phyloP scores from a whole-genome alignment of 73 alveolate species.

The Halteria grandinella region DNA sequence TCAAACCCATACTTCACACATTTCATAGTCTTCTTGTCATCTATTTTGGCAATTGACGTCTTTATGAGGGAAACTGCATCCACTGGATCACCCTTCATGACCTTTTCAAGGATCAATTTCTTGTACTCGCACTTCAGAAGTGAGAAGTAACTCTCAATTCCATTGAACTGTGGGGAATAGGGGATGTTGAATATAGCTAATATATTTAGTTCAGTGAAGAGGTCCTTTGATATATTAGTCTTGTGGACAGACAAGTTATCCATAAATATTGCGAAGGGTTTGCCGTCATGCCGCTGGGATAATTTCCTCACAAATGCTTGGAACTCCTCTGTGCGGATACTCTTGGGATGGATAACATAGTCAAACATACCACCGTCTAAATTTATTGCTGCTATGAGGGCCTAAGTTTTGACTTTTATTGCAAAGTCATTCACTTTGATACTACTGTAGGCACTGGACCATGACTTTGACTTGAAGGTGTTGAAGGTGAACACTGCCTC shows the following conservation, averaged over 20 bases:
- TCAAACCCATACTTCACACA: background rate
- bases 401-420: background rate
- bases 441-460: background rate
- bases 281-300: background rate
- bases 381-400: slow-evolving; percentile 7
- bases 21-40: background rate
- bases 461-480: background rate
- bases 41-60: background rate
- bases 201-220: background rate
- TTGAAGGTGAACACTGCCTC: slow-evolving; percentile 14
- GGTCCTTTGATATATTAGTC: background rate
- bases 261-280: background rate
- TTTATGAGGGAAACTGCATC: background rate
- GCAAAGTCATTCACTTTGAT: background rate
- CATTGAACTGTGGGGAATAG: slow-evolving; percentile 10
- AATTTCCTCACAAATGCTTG: background rate
- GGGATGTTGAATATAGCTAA: slow-evolving; percentile 1
- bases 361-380: background rate
- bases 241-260: slow-evolving; percentile 20
- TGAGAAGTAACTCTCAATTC: slow-evolving; percentile 9
- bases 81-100: slow-evolving; percentile 2
- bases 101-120: background rate
- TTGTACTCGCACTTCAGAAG: background rate
- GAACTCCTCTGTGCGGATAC: background rate
- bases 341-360: background rate